A percentile compares a stretch with the other conserved stretches of the same genome.
phyloP scores from a whole-genome alignment of 2,329 filamentous ascomycete species.

The Tolypocladium sp. region DNA sequence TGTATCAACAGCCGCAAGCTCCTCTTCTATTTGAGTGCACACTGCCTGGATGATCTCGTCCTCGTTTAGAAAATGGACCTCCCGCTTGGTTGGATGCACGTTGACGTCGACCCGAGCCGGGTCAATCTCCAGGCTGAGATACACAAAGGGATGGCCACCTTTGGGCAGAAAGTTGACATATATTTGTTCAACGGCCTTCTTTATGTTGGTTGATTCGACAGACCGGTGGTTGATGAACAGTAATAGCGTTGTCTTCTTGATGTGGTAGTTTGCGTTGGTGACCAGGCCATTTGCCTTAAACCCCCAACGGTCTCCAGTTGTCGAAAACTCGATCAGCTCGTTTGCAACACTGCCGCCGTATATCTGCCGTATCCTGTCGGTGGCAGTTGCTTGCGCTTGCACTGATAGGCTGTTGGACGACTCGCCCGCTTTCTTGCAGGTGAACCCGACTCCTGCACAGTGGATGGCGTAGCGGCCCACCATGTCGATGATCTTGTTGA shows the following conservation, averaged over 20 bases:
- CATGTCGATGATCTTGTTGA: slow-evolving; percentile 94
- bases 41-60: slow-evolving; percentile 88
- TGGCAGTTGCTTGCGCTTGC: slow-evolving; percentile 58
- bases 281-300: slow-evolving; percentile 75
- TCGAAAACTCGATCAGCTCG: slow-evolving; percentile 70
- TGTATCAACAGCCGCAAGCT: slow-evolving; percentile 79
- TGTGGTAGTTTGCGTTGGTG: slow-evolving; percentile 90
- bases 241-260: slow-evolving; percentile 79
- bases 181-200: slow-evolving; percentile 83
- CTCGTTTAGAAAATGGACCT: slow-evolving; percentile 96
- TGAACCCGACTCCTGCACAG: slow-evolving; percentile 83
- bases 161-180: slow-evolving; percentile 86
- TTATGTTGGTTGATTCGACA: slow-evolving; percentile 82
- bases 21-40: slow-evolving; percentile 68
- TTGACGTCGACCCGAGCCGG: slow-evolving; percentile 92
- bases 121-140: slow-evolving; percentile 87
- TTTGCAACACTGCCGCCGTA: slow-evolving; percentile 78
- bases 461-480: slow-evolving; percentile 91
- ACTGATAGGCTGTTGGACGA: slow-evolving; percentile 75
- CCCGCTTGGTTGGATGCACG: slow-evolving; percentile 90
- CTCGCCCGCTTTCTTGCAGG: slow-evolving; percentile 94
- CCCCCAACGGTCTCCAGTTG: slow-evolving; percentile 67
- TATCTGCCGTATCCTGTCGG: slow-evolving; percentile 84
- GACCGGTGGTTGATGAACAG: slow-evolving; percentile 95
- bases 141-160: slow-evolving; percentile 87